A percentile compares a stretch with the other conserved stretches of the same genome.
phyloP scores from a whole-genome alignment of 164 flowering plant genomes.

The Sextonia rubra region DNA sequence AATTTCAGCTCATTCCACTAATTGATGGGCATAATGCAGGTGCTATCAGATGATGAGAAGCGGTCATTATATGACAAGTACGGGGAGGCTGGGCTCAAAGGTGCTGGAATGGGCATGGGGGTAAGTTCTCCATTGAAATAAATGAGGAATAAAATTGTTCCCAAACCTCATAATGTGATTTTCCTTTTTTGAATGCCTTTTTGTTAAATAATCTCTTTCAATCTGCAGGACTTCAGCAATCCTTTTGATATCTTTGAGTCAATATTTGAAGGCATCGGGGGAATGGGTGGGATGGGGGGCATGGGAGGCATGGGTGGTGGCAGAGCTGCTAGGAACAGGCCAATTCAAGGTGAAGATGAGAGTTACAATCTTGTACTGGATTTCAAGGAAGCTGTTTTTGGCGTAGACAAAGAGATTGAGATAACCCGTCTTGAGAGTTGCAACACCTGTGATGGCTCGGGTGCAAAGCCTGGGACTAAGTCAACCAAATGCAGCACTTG shows the following conservation, averaged over 20 bases:
- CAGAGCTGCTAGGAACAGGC: constrained; percentile 52
- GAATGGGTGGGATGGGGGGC: constrained; percentile 41
- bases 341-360: constrained; percentile 79
- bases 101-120: constrained; percentile 83
- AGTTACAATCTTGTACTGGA: constrained; percentile 60
- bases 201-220: background rate
- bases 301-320: constrained; percentile 60
- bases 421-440: constrained; percentile 75
- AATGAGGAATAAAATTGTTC: background rate
- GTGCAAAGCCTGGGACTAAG: constrained; percentile 82
- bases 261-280: constrained; percentile 75
- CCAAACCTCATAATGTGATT: background rate
- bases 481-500: constrained; percentile 71
- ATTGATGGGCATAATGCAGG: constrained; percentile 35
- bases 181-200: background rate
- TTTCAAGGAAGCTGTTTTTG: constrained; percentile 90
- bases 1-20: background rate
- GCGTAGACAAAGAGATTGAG: constrained; percentile 87
- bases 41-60: constrained; percentile 92
- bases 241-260: constrained; percentile 88
- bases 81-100: constrained; percentile 96
- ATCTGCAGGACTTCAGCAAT: constrained; percentile 74
- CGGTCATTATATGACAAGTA: constrained; percentile 89
- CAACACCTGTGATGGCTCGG: constrained; percentile 81
- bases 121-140: constrained; percentile 41